A percentile compares a stretch with the other conserved stretches of the same genome.
phyloP scores from a whole-genome alignment of 176 grass and related monocot species.

The Guadua angustifolia region DNA sequence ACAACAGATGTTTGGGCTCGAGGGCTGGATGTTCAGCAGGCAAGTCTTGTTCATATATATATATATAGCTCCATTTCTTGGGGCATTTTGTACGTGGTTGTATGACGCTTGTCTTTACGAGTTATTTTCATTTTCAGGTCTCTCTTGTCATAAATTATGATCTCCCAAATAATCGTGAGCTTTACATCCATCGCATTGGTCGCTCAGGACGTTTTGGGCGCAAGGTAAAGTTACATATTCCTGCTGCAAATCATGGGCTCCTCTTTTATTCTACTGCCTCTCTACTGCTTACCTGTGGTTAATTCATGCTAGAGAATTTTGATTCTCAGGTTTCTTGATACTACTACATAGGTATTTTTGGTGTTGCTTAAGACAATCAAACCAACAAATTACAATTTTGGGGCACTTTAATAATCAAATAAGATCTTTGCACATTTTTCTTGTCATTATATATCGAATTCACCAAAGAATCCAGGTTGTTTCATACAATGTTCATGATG shows the following conservation, averaged over 20 bases:
- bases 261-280: background rate
- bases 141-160: conserved; percentile 99
- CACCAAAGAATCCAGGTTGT: background rate
- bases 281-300: background rate
- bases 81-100: background rate
- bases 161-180: conserved; percentile 95
- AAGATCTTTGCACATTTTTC: background rate
- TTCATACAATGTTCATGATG: background rate
- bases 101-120: background rate
- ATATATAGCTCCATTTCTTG: background rate
- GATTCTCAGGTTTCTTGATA: background rate
- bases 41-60: background rate
- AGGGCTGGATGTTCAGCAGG: conserved; percentile 89
- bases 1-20: conserved; percentile 95
- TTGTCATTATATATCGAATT: background rate
- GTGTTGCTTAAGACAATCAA: background rate
- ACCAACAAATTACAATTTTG: background rate
- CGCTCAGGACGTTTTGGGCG: conserved; percentile 93
- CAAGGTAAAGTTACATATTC: conserved; percentile 63
- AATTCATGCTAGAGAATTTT: background rate
- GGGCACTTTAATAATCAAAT: background rate
- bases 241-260: background rate
- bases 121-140: conserved; percentile 56
- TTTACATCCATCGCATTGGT: conserved; percentile 98
- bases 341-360: background rate